Percentiles rank a stretch among this genome's conserved stretches.
These are phyloP conservation scores for Erysimum cheiri DNA, from an alignment of 441 rosid genomes.

Conservation along the genomic window DNA sequence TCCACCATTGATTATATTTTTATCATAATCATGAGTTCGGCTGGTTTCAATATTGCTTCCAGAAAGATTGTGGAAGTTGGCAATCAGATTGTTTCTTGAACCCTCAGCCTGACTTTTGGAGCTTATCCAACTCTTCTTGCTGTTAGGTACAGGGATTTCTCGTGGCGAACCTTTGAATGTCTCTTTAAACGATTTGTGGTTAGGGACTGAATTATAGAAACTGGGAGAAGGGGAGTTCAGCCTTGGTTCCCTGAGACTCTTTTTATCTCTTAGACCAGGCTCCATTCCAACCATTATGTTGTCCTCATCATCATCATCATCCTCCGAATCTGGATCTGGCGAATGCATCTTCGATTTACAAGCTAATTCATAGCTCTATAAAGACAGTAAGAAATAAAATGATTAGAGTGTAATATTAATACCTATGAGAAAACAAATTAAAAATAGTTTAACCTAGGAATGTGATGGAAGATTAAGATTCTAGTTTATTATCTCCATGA, in stretches of 20 bases:
- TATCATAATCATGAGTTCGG: slow-evolving; percentile 46
- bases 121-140: slow-evolving; percentile 50
- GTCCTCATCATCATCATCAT: slow-evolving; percentile 40
- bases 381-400: slow-evolving; percentile 30
- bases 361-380: slow-evolving; percentile 54
- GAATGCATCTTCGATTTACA: slow-evolving; percentile 50
- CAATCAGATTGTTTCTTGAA: slow-evolving; percentile 50
- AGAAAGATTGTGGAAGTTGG: slow-evolving; percentile 43
- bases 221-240: slow-evolving; percentile 48
- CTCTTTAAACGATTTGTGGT: slow-evolving; percentile 48
- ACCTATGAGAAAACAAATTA: not conserved
- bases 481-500: slow-evolving; percentile 7
- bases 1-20: slow-evolving; percentile 43
- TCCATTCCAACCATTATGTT: slow-evolving; percentile 41
- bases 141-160: slow-evolving; percentile 48
- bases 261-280: slow-evolving; percentile 53
- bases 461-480: slow-evolving; percentile 13
- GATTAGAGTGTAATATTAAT: slow-evolving; percentile 6
- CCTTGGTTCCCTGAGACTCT: slow-evolving; percentile 51
- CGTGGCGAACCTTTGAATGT: slow-evolving; percentile 50
- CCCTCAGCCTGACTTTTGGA: slow-evolving; percentile 55
- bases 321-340: slow-evolving; percentile 54
- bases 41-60: slow-evolving; percentile 44
- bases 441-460: not conserved
- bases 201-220: slow-evolving; percentile 48